A percentile compares a stretch with the other conserved stretches of the same genome.
Conservation (phyloP, 1,284 basidiomycete species). For the Inonotus obliquus region DNA sequence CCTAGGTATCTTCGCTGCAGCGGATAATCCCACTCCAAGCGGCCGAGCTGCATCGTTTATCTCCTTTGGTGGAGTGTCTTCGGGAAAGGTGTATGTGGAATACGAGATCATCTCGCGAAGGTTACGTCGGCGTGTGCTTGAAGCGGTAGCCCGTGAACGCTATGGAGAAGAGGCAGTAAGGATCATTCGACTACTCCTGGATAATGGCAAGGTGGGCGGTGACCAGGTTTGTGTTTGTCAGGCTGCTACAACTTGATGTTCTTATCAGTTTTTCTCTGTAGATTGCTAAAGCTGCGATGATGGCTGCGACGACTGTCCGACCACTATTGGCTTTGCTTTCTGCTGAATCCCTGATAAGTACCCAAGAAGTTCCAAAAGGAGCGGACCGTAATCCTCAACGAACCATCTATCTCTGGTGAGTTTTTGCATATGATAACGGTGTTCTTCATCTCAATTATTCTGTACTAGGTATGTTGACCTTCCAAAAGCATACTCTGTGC, state of each 20-base stretch:
- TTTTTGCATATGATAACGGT: neutral
- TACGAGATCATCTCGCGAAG: constrained; percentile 74
- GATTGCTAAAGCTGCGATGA: constrained; percentile 92
- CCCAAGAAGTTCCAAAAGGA: constrained; percentile 87
- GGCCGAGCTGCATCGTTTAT: constrained; percentile 67
- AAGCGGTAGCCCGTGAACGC: constrained; percentile 77
- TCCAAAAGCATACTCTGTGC: constrained; percentile 70
- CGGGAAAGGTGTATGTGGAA: constrained; percentile 69
- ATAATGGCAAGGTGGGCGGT: constrained; percentile 95
- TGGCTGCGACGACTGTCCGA: constrained; percentile 84
- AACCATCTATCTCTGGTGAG: constrained; percentile 85
- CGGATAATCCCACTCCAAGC: constrained; percentile 74
- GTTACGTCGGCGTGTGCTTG: constrained; percentile 70
- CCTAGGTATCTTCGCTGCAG: constrained; percentile 65
- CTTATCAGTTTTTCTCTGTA: constrained; percentile 28
- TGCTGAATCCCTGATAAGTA: constrained; percentile 76
- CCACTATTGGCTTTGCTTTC: constrained; percentile 77
- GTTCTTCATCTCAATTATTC: neutral
- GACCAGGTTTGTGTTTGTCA: constrained; percentile 66
- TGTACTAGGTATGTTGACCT: constrained; percentile 74
- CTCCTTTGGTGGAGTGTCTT: constrained; percentile 52
- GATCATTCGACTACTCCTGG: constrained; percentile 76
- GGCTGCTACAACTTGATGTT: neutral
- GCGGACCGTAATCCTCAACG: constrained; percentile 82
- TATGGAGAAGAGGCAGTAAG: constrained; percentile 86